Evolutionary conservation across 2,329 filamentous ascomycete genomes (phyloP).

Genomic region (Emergomyces orientalis): DNA sequence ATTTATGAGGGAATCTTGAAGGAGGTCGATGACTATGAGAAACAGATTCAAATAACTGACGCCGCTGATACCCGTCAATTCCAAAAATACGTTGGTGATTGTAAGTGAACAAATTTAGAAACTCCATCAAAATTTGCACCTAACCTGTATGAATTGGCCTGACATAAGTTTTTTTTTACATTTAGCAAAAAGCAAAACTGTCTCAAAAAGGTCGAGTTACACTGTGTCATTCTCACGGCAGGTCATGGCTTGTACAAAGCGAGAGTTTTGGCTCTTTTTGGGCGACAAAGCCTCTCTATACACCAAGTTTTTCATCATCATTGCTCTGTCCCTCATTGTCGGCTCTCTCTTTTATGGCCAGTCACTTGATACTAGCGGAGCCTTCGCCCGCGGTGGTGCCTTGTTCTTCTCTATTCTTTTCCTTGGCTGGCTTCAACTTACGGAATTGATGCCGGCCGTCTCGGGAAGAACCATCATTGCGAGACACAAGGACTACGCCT

Average conservation of each 20-base stretch:
- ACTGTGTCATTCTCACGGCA: conserved; percentile 10
- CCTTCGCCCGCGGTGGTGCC: conserved; percentile 54
- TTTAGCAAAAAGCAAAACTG: conserved; percentile 40
- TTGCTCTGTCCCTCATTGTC: conserved; percentile 65
- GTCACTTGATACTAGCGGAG: conserved; percentile 49
- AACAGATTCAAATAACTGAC: conserved; percentile 41
- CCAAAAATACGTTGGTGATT: conserved; percentile 41
- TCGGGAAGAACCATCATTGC: conserved; percentile 60
- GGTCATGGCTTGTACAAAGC: conserved; percentile 23
- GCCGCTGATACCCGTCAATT: conserved; percentile 50
- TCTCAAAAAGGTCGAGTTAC: conserved; percentile 7
- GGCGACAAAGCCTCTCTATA: conserved; percentile 57
- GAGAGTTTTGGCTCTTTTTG: conserved; percentile 61
- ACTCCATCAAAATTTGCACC: no score
- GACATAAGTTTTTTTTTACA: neutral
- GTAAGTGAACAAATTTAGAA: conserved; percentile 27
- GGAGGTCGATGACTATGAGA: conserved; percentile 49
- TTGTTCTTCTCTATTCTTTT: conserved; percentile 60
- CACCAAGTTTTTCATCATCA: conserved; percentile 47
- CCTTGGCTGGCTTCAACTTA: conserved; percentile 62
- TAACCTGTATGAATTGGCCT: neutral
- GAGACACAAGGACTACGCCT: conserved; percentile 59
- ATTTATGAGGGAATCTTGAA: conserved; percentile 51
- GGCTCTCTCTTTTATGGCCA: conserved; percentile 69
- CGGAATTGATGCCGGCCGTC: conserved; percentile 69